Base-by-base conservation (phyloP, 208 protist species). In the Wallacemonas sp. region DNA sequence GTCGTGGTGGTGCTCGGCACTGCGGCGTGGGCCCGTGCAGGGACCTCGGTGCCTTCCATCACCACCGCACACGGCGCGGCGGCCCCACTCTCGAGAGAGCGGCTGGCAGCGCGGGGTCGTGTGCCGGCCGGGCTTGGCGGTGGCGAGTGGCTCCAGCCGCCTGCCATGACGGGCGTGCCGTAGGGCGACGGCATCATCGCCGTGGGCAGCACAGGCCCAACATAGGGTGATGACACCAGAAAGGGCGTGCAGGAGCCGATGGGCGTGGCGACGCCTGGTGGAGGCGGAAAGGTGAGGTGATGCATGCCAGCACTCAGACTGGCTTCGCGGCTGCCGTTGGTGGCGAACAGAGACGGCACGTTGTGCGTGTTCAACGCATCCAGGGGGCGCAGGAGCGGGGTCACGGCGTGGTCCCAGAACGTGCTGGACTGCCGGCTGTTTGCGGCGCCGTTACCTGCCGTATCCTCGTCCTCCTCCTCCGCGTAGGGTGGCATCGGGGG, bases 351-450 rank as follows among this genome's bases (percentile, higher is more conserved):
- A 2, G 51, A 41, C 8, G 30, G 51, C 12, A 33, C 24, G 51
- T 31, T n/a, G 51, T 33, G 19, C 2, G n/a, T 21, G 26, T 17
- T 24, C 15, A 8, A 21, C 30, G 51, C 30, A 8, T 58, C 31
- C 14, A 58, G 2, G 6, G 51, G 51, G 12, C 51, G 24, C 31
- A 58, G 51, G 30, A 58, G 51, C 51, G 51, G 51, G 14, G 51
- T 58, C 51, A 58, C 51, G 30, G 51, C 51, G 51, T 39, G 51
- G n/a, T 58, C 51, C 51, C 51, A 58, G 1, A 33, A 58, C 0
- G 19, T 31, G 51, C 51, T 58, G 9, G 51, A 58, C 31, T 58
- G 51, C 9, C 26, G 36, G 24, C 51, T 58, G 15, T 33, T n/a
- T n/a, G n/a, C n/a, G n/a, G n/a, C n/a, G 30, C 51, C 22, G 28